Conservation (phyloP, 139 green algal genomes). For the Gonium pectorale region DNA sequence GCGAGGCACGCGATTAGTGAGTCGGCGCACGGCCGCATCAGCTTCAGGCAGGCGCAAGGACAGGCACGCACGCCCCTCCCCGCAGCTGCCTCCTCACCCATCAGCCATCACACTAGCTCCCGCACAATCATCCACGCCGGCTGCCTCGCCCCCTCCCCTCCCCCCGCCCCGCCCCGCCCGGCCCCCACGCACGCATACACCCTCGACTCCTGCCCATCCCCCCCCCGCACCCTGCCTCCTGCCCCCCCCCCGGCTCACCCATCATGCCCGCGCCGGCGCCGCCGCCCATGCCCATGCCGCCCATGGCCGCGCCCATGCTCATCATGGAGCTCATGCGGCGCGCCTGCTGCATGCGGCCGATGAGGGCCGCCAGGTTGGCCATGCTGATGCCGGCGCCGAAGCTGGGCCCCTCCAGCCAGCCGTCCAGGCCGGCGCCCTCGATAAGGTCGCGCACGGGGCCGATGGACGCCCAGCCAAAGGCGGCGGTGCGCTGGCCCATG, state of each 20-base stretch:
- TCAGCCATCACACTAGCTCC: too few species aligned
- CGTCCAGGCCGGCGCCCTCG: constrained; percentile 55
- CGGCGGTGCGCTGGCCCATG: constrained; percentile 44
- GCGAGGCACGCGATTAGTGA: too few species aligned
- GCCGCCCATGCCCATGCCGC: background rate
- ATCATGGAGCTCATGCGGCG: background rate
- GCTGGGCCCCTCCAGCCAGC: constrained; percentile 61
- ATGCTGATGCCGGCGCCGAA: constrained; percentile 51
- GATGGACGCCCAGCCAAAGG: constrained; percentile 58
- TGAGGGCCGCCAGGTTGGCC: constrained; percentile 31
- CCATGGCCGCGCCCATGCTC: background rate
- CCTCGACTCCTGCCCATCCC: background rate
- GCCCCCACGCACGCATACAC: too few species aligned
- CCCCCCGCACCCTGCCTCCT: background rate
- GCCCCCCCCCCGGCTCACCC: background rate
- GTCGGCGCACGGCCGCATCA: too few species aligned
- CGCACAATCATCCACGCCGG: too few species aligned
- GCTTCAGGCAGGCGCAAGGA: too few species aligned
- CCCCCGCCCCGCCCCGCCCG: background rate
- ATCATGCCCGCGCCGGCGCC: background rate
- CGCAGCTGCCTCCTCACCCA: too few species aligned
- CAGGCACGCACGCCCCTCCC: too few species aligned
- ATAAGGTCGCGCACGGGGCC: constrained; percentile 59
- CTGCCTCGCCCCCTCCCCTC: background rate
- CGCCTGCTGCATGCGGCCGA: constrained; percentile 54